Evolutionary conservation across 2,329 filamentous ascomycete genomes (phyloP), one percentile per base, ranked within the genome.

Genomic region (Colletotrichum sansevieriae): DNA sequence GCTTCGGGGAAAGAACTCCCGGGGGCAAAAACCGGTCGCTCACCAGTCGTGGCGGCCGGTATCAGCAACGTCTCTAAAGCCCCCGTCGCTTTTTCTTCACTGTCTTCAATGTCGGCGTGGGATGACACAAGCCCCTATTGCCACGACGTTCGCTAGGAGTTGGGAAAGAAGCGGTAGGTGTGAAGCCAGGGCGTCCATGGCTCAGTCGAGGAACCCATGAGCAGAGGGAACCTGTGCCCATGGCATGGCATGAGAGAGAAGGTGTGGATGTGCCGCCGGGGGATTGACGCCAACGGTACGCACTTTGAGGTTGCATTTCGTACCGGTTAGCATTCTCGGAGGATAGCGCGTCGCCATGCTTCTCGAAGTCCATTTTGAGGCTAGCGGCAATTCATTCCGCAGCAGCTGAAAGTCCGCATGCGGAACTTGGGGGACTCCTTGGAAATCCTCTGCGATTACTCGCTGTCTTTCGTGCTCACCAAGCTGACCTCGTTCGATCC

Each of bases 381-480:
- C 60, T 68, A 58, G 47, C 46, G 51, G 61, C 47, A 5, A 20
- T 54, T 65, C 13, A 18, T 20, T 20, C 39, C 46, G 25, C 41
- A 65, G 54, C 62, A 39, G 49, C 49, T 65, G 49, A 56, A 56
- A 39, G n/a, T 29, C 65, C 62, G 62, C 47, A 65, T 60, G 55
- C 65, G 35, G 62, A n/a, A 49, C 25, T 33, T 25, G 55, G 8
- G 44, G 51, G 33, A 29, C 52, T 41, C 62, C 49, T 44, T 20
- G 22, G 47, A 58, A 22, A 37, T 51, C 62, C 4, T 37, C 35
- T 41, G 35, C 33, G 35, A 20, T 43, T 43, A 22, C 51, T 33
- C 22, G 20, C 33, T n/a, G 29, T 33, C 35, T 22, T 62, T 35
- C 10, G 18, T 62, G n/a, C 25, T 39, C 41, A 22, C 43, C 56